Conservation (phyloP, 768 basidiomycete genomes). For the Obba rivulosa region DNA sequence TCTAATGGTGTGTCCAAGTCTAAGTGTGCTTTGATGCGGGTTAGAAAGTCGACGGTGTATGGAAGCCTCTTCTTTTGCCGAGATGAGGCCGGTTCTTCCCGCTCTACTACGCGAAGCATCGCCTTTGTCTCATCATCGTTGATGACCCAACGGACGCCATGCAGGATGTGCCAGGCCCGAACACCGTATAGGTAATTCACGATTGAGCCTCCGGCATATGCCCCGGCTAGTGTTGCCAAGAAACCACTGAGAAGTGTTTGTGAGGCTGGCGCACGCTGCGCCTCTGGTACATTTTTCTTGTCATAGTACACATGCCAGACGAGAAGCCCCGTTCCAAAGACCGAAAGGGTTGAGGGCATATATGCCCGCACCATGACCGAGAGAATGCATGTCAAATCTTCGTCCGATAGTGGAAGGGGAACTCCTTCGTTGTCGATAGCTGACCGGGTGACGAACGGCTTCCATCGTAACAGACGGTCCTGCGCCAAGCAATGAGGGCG, state of each 20-base stretch:
- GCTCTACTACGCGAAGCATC: slow-evolving; percentile 25
- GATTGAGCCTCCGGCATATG: slow-evolving; percentile 28
- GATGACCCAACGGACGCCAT: slow-evolving; percentile 29
- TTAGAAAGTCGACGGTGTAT: slow-evolving; percentile 14
- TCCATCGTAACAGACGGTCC: background rate
- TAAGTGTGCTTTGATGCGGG: slow-evolving; percentile 8
- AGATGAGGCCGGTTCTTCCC: slow-evolving; percentile 25
- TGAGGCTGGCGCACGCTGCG: slow-evolving; percentile 23
- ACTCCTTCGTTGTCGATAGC: background rate
- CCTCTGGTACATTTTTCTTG: too few species aligned
- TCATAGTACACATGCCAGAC: too few species aligned
- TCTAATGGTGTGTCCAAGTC: background rate
- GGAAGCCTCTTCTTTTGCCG: slow-evolving; percentile 26
- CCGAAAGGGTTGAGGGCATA: slow-evolving; percentile 31
- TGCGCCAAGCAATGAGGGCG: background rate
- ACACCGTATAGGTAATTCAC: slow-evolving; percentile 35
- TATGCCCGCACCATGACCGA: slow-evolving; percentile 1
- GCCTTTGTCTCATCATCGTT: slow-evolving; percentile 22
- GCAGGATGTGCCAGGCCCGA: slow-evolving; percentile 42
- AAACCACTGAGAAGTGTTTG: slow-evolving; percentile 18
- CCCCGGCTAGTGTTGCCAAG: slow-evolving; percentile 18
- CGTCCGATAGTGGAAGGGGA: background rate
- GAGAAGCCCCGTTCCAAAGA: too few species aligned
- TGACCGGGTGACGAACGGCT: background rate
- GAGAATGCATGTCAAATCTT: background rate